Conservation (phyloP, 2,329 filamentous ascomycete genomes). For the Biscogniauxia marginata region DNA sequence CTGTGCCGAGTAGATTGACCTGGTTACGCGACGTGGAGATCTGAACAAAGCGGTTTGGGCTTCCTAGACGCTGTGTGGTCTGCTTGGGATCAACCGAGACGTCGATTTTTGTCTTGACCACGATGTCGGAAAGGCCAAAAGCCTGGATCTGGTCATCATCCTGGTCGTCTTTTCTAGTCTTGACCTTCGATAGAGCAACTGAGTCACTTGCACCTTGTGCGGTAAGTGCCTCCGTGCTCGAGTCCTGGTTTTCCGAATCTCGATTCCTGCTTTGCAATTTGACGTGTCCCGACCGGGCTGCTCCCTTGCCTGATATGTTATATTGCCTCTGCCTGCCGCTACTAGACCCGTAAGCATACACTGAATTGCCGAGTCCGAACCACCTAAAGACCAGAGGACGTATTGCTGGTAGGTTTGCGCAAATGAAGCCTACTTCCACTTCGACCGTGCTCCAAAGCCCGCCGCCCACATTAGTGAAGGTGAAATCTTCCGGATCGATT, state of each 20-base stretch:
- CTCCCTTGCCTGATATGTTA: constrained; percentile 21
- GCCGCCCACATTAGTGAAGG: constrained; percentile 26
- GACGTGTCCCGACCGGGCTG: constrained; percentile 18
- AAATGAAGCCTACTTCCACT: constrained; percentile 30
- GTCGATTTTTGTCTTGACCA: constrained; percentile 27
- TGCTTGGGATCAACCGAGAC: constrained; percentile 24
- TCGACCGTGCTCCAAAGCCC: constrained; percentile 31
- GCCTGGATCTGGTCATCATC: constrained; percentile 13
- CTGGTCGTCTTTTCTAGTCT: neutral
- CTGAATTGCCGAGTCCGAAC: constrained; percentile 19
- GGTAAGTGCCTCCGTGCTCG: constrained; percentile 27
- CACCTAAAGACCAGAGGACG: constrained; percentile 26
- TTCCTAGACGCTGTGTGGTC: constrained; percentile 9
- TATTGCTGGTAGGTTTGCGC: constrained; percentile 28
- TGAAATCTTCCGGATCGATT: constrained; percentile 27
- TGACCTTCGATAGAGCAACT: constrained; percentile 15
- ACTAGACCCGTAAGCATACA: constrained; percentile 11
- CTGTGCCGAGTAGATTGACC: constrained; percentile 15
- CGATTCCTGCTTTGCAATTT: constrained; percentile 21
- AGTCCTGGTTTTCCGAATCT: constrained; percentile 21
- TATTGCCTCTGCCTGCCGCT: constrained; percentile 20
- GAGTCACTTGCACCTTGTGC: constrained; percentile 10
- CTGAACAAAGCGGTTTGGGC: constrained; percentile 19
- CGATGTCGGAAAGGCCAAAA: constrained; percentile 21
- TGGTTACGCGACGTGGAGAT: constrained; percentile 20